phyloP scores from a whole-genome alignment of 2,329 filamentous ascomycete species.

The Calonectria crousiana region DNA sequence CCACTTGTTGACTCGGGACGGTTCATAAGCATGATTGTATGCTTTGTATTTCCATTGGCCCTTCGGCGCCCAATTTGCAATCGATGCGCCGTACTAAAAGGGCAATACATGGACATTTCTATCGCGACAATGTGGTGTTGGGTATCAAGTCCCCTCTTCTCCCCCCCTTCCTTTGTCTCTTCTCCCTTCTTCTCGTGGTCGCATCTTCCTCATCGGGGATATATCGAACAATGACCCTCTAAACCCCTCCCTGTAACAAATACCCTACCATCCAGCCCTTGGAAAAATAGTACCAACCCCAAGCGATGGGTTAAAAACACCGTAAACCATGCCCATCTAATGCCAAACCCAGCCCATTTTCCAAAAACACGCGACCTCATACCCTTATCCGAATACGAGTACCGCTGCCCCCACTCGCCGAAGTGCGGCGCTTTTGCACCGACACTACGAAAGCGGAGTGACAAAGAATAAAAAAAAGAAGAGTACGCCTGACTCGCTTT shows the following conservation, averaged over 20 bases:
- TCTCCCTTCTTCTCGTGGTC: slow-evolving; percentile 6
- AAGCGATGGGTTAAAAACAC: slow-evolving; percentile 29
- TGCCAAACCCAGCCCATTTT: slow-evolving; percentile 24
- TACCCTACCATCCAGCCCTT: not conserved
- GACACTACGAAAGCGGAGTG: slow-evolving; percentile 15
- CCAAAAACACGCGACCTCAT: slow-evolving; percentile 18
- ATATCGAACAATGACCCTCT: not conserved
- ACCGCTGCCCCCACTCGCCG: slow-evolving; percentile 14
- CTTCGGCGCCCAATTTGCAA: not conserved
- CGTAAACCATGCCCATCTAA: slow-evolving; percentile 34
- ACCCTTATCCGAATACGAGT: slow-evolving; percentile 22
- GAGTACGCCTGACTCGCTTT: slow-evolving; percentile 13
- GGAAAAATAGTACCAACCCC: not conserved
- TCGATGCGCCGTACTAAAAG: not conserved
- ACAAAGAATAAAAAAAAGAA: not conserved
- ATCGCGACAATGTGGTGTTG: slow-evolving; percentile 30
- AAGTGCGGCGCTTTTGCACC: slow-evolving; percentile 14
- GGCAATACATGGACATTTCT: slow-evolving; percentile 1
- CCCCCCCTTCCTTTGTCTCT: slow-evolving; percentile 6
- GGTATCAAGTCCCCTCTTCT: slow-evolving; percentile 31
- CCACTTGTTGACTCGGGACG: not conserved
- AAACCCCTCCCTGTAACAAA: not conserved
- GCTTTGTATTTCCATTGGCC: not conserved
- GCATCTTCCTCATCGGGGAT: not conserved
- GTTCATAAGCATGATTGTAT: slow-evolving; percentile 8